Evolutionary conservation across 805 yeast species (phyloP), one percentile per base, ranked within the genome.

Genomic region (Kluyveromyces dobzhanskii): DNA sequence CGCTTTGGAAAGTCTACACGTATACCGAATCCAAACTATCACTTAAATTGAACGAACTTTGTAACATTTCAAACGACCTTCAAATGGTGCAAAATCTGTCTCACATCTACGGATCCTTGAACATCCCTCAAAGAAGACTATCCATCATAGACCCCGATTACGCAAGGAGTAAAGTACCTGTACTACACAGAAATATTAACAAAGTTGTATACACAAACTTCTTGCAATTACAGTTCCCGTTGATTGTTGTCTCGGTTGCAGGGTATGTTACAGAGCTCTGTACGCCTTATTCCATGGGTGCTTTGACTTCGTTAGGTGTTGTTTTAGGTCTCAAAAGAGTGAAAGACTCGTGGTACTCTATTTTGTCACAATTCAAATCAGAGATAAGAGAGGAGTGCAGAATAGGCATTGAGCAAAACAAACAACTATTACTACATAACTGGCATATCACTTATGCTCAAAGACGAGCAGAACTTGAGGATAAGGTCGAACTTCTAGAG

Each of bases 101-200:
- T 30, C 54, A 55, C 32, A 46, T 61, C n/a, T 53, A 56, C n/a
- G 66, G 66, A 4, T 52, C 54, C 29, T 53, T 59, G 24, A 54
- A 50, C 18, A 26, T 47, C 8, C 39, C 39, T 14, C 39, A 35
- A 17, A 47, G 55, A 2, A 52, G 50, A 36, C 44, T 46, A 3
- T 50, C 56, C n/a, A 49, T 50, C 32, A 30, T 41, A 6, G 32
- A 26, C 27, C 2, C 32, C 16, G 4, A 30, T 30, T 18, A 31
- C 11, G 39, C 30, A 16, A 9, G 19, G 14, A 25, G 17, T 1
- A 50, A 49, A 13, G 40, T 56, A 12, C 44, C 48, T 0, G 32
- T 32, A 1, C 36, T 59, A 25, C 62, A 59, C 37, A 49, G 44
- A 7, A 40, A 46, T n/a, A 56, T 53, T 4, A 50, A 52, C 18